Base-by-base conservation (phyloP, 108 stramenopile genomes). In the Nitzschia sp. region DNA sequence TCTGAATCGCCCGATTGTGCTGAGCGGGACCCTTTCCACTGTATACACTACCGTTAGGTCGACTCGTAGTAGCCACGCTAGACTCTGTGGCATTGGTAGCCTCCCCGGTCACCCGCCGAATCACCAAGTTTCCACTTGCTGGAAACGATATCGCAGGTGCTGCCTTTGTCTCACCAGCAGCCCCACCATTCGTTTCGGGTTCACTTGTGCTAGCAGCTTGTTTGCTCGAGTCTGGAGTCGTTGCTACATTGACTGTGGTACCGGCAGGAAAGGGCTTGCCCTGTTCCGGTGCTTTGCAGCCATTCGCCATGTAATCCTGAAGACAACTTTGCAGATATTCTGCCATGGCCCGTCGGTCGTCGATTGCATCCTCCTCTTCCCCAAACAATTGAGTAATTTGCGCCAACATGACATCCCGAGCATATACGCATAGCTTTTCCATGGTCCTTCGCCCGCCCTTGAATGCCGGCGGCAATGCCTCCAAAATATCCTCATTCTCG, bases 321-420 rank as follows among this genome's bases (percentile, higher is more conserved):
- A 95, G 73, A 66, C 81, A 81, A 1, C 29, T 24, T 64, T 87
- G 84, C 54, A 95, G 66, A 79, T 91, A 95, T 49, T 83, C 74
- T 21, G 91, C 91, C 71, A 92, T 77, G 28, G 55, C 68, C 5
- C 27, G 54, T 31, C 71, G 48, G 26, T 68, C 77, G 23, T 42
- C 19, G 1, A 56, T 26, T 17, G 55, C 17, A 4, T 63, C 30
- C 5, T 71, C 47, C 46, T 87, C 86, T 11, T 66, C 80, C 51
- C 86, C 93, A 25, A 89, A 79, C 27, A 91, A 47, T 70, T 92
- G 89, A 9, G 86, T 86, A 60, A 95, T 91, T 77, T 91, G 91
- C 9, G 75, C 91, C 75, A 92, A 79, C 66, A 86, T 80, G 32
- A 87, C 83, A 70, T 95, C 94, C 32, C 94, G 75, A 18, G 83